Evolutionary conservation across 208 protist genomes (phyloP), one percentile per base, ranked within the genome.

Genomic region (Wallacemonas sp.): DNA sequence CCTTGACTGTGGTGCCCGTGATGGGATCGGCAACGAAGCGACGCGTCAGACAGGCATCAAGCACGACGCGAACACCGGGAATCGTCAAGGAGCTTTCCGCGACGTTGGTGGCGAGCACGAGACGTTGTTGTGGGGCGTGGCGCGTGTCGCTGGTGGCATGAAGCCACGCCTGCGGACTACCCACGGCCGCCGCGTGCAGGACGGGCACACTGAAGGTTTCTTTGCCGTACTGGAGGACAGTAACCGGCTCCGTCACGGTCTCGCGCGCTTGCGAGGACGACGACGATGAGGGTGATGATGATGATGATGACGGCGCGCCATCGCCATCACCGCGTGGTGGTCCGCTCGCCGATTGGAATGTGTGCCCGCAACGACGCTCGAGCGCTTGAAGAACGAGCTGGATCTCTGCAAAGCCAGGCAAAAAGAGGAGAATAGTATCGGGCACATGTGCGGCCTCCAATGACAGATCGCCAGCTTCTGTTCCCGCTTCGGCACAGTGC

Each of bases 1-100:
- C 28, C 55, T 78, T 66, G 17, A 55, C 63, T 64, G 68, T 85
- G 6, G 82, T 72, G 55, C 87, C 87, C 5, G 87, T 90, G 30
- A 80, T 12, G 14, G 70, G 56, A 54, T 93, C 87, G 0, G 79
- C 65, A 22, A 62, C 19, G 49, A 87, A 74, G 27, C 63, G 61
- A 0, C 88, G 66, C 70, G 87, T 80, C 30, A 89, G 59, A 39
- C 84, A 84, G 1, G 77, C 70, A 71, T 94, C 85, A 1, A 94
- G 55, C 24, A 94, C 82, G 15, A 84, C 70, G 11, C 75, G 73
- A 8, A 89, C 70, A 60, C 90, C 86, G 5, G 84, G 68, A 53
- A 94, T 92, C 14, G 88, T 94, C 41, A 94, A 68, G 11, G 82
- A 90, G 69, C 80, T 94, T 54, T 94, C 84, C 6, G 88, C 84